Conservation (phyloP, 352 stramenopile genomes). For the Halophytophthora polymorphica region DNA sequence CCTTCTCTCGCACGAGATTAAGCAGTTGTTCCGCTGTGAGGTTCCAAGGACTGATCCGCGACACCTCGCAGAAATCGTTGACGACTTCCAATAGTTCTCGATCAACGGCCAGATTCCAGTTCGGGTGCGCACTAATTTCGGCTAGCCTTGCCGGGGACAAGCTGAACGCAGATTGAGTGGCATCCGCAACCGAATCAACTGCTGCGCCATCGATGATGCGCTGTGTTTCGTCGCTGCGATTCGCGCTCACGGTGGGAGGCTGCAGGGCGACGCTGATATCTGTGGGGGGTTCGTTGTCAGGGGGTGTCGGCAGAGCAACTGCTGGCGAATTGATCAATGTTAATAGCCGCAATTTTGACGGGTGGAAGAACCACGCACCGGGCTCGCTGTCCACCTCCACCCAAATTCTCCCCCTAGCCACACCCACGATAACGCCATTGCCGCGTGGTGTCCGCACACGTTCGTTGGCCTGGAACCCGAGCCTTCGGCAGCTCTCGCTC, state of each 20-base stretch:
- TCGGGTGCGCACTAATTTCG: constrained; percentile 23
- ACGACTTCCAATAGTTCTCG: constrained; percentile 34
- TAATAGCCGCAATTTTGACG: constrained; percentile 53
- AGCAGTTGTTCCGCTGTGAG: constrained; percentile 37
- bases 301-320: constrained; percentile 4
- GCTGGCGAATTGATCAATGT: constrained; percentile 11
- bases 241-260: neutral
- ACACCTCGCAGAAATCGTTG: constrained; percentile 55
- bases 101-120: constrained; percentile 45
- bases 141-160: constrained; percentile 23
- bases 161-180: neutral
- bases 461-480: constrained; percentile 58
- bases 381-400: constrained; percentile 74
- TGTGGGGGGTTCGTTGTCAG: neutral
- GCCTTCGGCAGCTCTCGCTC: constrained; percentile 17
- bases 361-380: constrained; percentile 80
- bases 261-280: neutral
- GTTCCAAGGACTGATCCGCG: constrained; percentile 63
- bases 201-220: neutral
- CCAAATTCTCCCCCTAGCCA: constrained; percentile 64
- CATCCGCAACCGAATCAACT: neutral
- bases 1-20: constrained; percentile 27
- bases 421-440: constrained; percentile 62
- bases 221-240: neutral
- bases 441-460: constrained; percentile 73